These are phyloP conservation scores for Dipteronia dyeriana DNA, from an alignment of 345 rosid genomes.

Conservation along the genomic window DNA sequence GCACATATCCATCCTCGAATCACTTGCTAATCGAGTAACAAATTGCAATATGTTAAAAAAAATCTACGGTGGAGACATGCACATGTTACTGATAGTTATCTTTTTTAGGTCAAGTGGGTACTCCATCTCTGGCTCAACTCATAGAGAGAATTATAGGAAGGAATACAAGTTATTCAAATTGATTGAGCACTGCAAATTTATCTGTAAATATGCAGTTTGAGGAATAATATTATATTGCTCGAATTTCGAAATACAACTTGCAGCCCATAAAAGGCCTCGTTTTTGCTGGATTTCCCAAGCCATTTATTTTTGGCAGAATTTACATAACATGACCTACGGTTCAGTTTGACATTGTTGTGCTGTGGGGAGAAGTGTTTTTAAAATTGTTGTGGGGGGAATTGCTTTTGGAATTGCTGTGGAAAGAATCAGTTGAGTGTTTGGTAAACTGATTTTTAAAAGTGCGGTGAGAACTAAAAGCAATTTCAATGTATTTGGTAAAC, in stretches of 20 bases:
- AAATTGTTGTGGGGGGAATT: too few species aligned
- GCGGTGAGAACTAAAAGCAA: too few species aligned
- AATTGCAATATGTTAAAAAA: neutral
- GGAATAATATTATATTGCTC: neutral
- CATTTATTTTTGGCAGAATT: neutral
- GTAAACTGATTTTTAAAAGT: too few species aligned
- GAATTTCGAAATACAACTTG: neutral
- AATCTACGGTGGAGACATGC: neutral
- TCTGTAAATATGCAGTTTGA: slow-evolving; percentile 21
- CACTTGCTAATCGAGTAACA: slow-evolving; percentile 9
- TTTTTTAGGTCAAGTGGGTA: neutral
- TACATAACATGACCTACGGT: neutral
- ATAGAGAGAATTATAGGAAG: neutral
- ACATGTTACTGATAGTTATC: neutral
- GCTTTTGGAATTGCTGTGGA: too few species aligned
- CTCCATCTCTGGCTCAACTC: slow-evolving; percentile 10
- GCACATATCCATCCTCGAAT: neutral
- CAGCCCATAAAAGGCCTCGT: neutral
- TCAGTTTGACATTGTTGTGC: too few species aligned
- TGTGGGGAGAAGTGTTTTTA: too few species aligned
- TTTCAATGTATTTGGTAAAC: too few species aligned
- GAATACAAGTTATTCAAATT: neutral
- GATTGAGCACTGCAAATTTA: slow-evolving; percentile 5
- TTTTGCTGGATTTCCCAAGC: neutral
- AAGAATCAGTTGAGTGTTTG: too few species aligned